These are phyloP conservation scores for Boletus rubescentipes DNA, from an alignment of 768 basidiomycete species.

Conservation along the genomic window DNA sequence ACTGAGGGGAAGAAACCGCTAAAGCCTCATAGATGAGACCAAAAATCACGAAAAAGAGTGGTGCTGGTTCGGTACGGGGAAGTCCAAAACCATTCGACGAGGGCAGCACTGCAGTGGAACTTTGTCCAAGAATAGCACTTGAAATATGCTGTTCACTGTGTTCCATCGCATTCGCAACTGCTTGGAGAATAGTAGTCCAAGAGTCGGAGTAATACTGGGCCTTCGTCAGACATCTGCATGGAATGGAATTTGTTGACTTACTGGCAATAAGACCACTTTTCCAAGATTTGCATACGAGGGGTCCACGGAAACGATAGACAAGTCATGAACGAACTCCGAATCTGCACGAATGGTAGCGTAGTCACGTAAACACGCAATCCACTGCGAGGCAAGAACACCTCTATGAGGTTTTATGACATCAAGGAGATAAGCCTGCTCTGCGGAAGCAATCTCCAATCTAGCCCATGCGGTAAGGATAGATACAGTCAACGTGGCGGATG, in stretches of 20 bases:
- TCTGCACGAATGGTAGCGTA: slow-evolving; percentile 90
- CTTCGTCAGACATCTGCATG: neutral
- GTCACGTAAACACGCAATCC: slow-evolving; percentile 87
- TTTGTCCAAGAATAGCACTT: slow-evolving; percentile 78
- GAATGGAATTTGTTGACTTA: slow-evolving; percentile 39
- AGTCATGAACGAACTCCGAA: slow-evolving; percentile 80
- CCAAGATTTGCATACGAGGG: slow-evolving; percentile 85
- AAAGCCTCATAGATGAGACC: slow-evolving; percentile 94
- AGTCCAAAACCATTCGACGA: slow-evolving; percentile 20
- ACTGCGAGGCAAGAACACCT: slow-evolving; percentile 70
- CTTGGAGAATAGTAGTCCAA: slow-evolving; percentile 82
- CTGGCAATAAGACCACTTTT: slow-evolving; percentile 87
- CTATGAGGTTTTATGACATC: slow-evolving; percentile 83
- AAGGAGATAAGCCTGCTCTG: slow-evolving; percentile 69
- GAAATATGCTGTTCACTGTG: slow-evolving; percentile 63
- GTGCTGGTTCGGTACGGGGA: slow-evolving; percentile 58
- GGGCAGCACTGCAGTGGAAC: slow-evolving; percentile 15
- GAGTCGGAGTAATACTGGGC: slow-evolving; percentile 81
- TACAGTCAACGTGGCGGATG: slow-evolving; percentile 90
- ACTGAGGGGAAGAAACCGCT: slow-evolving; percentile 61
- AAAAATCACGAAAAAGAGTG: slow-evolving; percentile 87
- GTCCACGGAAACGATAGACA: slow-evolving; percentile 72
- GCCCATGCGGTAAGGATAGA: slow-evolving; percentile 96
- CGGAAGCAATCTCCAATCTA: slow-evolving; percentile 78
- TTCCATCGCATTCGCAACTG: slow-evolving; percentile 79